Evolutionary conservation across 2,329 filamentous ascomycete species (phyloP), one percentile per base, ranked within the genome.

Genomic region (Beauveria varroae): DNA sequence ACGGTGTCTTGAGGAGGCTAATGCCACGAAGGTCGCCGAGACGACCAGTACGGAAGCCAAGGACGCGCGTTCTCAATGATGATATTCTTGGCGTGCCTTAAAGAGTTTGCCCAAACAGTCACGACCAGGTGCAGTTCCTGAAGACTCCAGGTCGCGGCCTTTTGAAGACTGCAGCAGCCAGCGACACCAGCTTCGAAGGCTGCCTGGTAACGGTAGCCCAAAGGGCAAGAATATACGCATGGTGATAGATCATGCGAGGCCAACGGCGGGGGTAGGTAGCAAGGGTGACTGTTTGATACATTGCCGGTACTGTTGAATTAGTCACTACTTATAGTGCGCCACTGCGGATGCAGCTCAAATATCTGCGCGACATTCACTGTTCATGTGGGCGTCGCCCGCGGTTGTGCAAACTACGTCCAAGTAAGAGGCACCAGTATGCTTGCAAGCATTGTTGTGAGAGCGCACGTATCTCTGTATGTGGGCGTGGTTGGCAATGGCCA

Each of bases 61-160:
- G 55, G 22, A 54, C 20, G 75, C 74, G 0, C n/a, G n/a, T n/a
- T n/a, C 76, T 75, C 63, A 68, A 62, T 7, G 65, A 70, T 1
- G 73, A 72, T 53, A 73, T 73, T 1, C 75, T 77, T 63, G 74
- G 75, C 2, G 62, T 76, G 46, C 75, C 74, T 5, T 77, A 74
- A 73, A 65, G 75, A 56, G 68, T 68, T 10, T 76, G 74, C 66
- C 73, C 71, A 28, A 71, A 73, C 51, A 37, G 58, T 1, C 53
- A 59, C 18, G 69, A 73, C 10, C 53, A 71, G 56, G 72, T 62
- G 6, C 71, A 76, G 37, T 69, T 69, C 77, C 75, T 65, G 76
- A 71, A 74, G 75, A 9, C 71, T 76, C 3, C 71, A 72, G 46
- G 70, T 76, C 40, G 61, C 66, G 3, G 67, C 68, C 49, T 77